These are phyloP conservation scores for Chlorophyllum brunneum DNA, from an alignment of 768 basidiomycete genomes.

Conservation along the genomic window DNA sequence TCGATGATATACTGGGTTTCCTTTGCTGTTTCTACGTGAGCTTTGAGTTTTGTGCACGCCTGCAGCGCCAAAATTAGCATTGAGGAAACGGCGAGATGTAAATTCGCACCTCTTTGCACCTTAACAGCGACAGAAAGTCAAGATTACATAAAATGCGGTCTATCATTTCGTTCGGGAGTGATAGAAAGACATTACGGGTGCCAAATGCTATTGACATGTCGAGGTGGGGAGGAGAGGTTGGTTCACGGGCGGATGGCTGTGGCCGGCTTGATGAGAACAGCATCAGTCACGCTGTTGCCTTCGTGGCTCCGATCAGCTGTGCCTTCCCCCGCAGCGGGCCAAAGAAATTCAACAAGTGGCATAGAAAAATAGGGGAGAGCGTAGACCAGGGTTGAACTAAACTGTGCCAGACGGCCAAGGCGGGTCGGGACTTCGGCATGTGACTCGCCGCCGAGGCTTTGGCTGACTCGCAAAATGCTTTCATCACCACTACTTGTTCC, in stretches of 20 bases:
- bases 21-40: constrained; percentile 24
- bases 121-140: constrained; percentile 18
- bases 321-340: not conserved
- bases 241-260: not conserved
- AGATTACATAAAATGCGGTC: constrained; percentile 14
- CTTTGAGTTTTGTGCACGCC: constrained; percentile 31
- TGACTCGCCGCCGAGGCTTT: constrained; percentile 1
- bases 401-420: not conserved
- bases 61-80: constrained; percentile 2
- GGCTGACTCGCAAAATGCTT: not conserved
- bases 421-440: constrained; percentile 6
- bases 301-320: no score
- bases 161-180: constrained; percentile 18
- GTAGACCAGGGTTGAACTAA: not conserved
- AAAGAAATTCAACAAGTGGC: not conserved
- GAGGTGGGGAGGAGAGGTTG: not conserved
- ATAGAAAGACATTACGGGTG: not conserved
- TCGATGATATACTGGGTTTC: constrained; percentile 40
- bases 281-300: constrained; percentile 8
- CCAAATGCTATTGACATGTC: constrained; percentile 8
- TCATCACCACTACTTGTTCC: no score
- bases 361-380: not conserved
- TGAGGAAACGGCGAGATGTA: no score
- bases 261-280: not conserved
- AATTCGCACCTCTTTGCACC: constrained; percentile 23